Evolutionary conservation across 306 rosid genomes (phyloP).

Genomic region (Arachis hypogaea): DNA sequence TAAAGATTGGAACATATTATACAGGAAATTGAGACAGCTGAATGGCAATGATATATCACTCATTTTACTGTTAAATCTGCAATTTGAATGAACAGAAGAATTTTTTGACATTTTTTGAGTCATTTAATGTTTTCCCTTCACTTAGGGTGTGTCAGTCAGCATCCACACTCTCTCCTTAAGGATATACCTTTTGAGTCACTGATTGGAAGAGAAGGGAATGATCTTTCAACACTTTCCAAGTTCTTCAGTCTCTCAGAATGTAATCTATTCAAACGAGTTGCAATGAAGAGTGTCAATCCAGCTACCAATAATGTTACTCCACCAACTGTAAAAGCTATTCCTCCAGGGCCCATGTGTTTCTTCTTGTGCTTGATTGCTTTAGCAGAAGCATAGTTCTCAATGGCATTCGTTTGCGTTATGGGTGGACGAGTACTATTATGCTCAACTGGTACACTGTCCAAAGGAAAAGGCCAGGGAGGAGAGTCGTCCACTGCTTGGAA

Average conservation of each 20-base stretch:
- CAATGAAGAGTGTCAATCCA: slow-evolving; percentile 60
- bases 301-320: slow-evolving; percentile 69
- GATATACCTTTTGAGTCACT: slow-evolving; percentile 55
- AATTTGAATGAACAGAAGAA: neutral
- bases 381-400: slow-evolving; percentile 57
- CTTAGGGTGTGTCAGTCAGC: slow-evolving; percentile 6
- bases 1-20: neutral
- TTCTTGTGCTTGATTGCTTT: slow-evolving; percentile 50
- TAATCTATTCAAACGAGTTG: slow-evolving; percentile 50
- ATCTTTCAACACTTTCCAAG: slow-evolving; percentile 44
- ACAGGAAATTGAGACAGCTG: slow-evolving; percentile 7
- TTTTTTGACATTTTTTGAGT: neutral
- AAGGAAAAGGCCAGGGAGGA: slow-evolving; percentile 85
- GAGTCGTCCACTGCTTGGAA: slow-evolving; percentile 60
- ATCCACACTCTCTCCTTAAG: slow-evolving; percentile 3
- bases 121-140: neutral
- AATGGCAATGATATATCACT: slow-evolving; percentile 12
- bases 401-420: slow-evolving; percentile 71
- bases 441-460: slow-evolving; percentile 52
- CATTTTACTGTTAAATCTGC: slow-evolving; percentile 18
- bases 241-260: slow-evolving; percentile 40
- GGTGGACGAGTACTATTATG: slow-evolving; percentile 66
- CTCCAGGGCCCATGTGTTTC: slow-evolving; percentile 68
- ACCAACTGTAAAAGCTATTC: slow-evolving; percentile 73
- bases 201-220: slow-evolving; percentile 52